Base-by-base conservation (phyloP, 192 early-diverging fungal species). In the Coemansia sp. region DNA sequence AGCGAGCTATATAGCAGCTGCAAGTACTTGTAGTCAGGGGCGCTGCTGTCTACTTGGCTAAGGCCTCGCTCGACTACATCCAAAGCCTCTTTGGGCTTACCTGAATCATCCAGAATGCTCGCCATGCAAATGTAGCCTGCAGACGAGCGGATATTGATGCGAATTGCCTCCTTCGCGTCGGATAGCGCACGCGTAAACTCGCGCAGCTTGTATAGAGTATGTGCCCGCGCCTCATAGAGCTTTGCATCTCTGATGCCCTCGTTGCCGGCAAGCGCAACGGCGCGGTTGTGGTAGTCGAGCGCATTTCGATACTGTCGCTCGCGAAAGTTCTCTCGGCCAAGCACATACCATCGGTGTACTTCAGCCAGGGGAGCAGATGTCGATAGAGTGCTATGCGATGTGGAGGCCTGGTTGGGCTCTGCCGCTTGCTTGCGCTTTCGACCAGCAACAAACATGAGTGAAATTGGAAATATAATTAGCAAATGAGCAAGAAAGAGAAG, bases 201-300 rank as follows among this genome's bases (percentile, higher is more conserved):
- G 6, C 70, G 47, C 20, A 81, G 64, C 55, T 67, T 71, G 60
- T 70, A 65, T n/a, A 81, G 64, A 11, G 59, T 49, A 12, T 69
- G 66, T 24, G 73, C 39, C 15, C 78, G 67, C 4, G 73, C 67
- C 61, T 67, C 70, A 35, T 67, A 81, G 35, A 81, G 16, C 34
- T 58, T 39, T 5, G 70, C 64, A 11, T 70, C 45, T 30, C 40
- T 37, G 22, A 70, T 4, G 15, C 59, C 56, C n/a, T 69, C 73
- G 22, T 75, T 73, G 15, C 20, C 41, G 6, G 78, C 69, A 22
- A 69, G 49, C 1, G 78, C 73, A 1, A 75, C 52, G 9, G 70
- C 69, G n/a, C 78, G 62, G 64, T 81, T 75, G 67, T 53, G 62
- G 65, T 68, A 70, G 64, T 75, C 70, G 20, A 75, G 47, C 1